Percentiles rank a stretch among this genome's conserved stretches.
phyloP scores from a whole-genome alignment of 176 grass and related monocot species.

The Saccharum spontaneum region DNA sequence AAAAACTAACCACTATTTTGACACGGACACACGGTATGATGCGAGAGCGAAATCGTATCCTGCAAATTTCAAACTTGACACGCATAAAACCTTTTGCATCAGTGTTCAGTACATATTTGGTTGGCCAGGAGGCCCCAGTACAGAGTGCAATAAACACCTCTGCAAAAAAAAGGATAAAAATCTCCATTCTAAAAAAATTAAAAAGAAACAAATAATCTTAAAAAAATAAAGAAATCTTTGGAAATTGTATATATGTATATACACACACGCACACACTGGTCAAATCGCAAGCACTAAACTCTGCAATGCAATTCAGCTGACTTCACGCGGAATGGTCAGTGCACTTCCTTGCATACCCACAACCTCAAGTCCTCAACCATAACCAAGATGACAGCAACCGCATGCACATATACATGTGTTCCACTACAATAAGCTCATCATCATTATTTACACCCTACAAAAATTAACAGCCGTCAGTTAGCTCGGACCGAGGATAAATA shows the following conservation, averaged over 20 bases:
- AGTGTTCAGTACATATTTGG: no score
- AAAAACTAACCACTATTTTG: no score
- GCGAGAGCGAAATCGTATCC: neutral
- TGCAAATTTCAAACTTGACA: neutral
- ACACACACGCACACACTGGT: neutral
- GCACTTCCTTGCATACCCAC: neutral
- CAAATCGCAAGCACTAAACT: neutral
- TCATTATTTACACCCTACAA: slow-evolving; percentile 34
- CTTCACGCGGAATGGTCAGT: neutral
- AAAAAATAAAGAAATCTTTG: neutral
- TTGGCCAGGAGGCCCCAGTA: neutral
- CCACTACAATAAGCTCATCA: slow-evolving; percentile 1
- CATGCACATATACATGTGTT: neutral
- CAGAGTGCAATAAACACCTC: neutral
- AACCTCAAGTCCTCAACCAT: neutral
- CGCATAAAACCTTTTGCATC: neutral
- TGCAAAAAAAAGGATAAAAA: neutral
- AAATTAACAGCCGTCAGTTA: neutral
- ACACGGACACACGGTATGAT: neutral
- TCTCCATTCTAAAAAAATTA: neutral
- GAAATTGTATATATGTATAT: neutral
- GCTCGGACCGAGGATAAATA: neutral
- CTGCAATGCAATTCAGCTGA: neutral
- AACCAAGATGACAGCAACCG: slow-evolving; percentile 9
- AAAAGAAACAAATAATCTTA: neutral